Conservation (phyloP, 108 stramenopile genomes). For the Nitzschia inconspicua region DNA sequence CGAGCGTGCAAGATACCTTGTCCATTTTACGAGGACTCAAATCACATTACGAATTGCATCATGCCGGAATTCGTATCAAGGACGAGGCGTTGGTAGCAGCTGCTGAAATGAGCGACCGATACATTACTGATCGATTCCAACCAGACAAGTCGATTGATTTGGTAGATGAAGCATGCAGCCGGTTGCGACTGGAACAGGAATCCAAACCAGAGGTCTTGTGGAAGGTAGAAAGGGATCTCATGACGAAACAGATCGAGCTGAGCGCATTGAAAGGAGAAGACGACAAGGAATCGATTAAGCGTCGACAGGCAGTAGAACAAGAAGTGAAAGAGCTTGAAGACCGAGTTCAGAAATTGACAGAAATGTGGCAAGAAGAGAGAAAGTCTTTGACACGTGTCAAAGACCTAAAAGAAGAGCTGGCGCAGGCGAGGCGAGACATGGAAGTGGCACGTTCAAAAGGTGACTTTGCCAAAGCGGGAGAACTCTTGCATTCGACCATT, state of each 20-base stretch:
- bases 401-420: conserved; percentile 72
- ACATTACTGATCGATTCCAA: conserved; percentile 90
- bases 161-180: conserved; percentile 91
- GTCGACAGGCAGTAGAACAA: conserved; percentile 44
- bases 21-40: conserved; percentile 92
- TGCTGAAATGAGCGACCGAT: conserved; percentile 87
- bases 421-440: conserved; percentile 56
- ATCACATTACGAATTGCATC: conserved; percentile 89
- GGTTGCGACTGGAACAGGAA: conserved; percentile 75
- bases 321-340: conserved; percentile 68
- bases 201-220: conserved; percentile 76
- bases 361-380: conserved; percentile 60
- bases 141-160: conserved; percentile 95
- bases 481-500: conserved; percentile 66
- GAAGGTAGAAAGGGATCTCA: conserved; percentile 69
- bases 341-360: conserved; percentile 59
- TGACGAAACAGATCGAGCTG: conserved; percentile 80
- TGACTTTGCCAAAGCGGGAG: conserved; percentile 57
- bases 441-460: conserved; percentile 61
- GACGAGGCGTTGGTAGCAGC: conserved; percentile 94
- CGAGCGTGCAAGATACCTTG: conserved; percentile 91
- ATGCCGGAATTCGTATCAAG: conserved; percentile 86
- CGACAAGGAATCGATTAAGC: conserved; percentile 41
- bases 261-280: conserved; percentile 69
- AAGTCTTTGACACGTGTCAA: conserved; percentile 57